Evolutionary conservation across 257 asterid genomes (phyloP), one percentile per base, ranked within the genome.

Genomic region (Capsicum chinense): DNA sequence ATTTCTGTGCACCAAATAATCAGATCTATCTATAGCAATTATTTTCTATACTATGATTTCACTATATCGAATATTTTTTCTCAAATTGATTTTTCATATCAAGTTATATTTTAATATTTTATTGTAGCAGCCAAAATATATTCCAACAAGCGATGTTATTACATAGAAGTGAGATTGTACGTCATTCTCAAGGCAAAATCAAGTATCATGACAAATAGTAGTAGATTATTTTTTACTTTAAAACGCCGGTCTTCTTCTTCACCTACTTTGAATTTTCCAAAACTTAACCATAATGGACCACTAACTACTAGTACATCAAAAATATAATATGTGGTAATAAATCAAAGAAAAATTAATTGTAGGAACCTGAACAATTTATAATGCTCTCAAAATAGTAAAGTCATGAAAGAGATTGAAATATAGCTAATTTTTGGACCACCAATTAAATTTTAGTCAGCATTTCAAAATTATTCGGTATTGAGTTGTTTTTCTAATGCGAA

Each of bases 271-370:
- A 76, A 6, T 50, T 52, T 50, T 50, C 44, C 58, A 3, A 52
- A 76, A 3, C 7, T 74, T 12, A 74, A 50, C 81, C 60, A 52
- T 3, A 54, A 54, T 78, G 64, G 82, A 54, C 64, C 48, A 78
- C 64, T 14, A 78, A 26, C 64, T 78, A 78, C 26, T 54, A 26
- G 2, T 26, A 78, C 63, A 78, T 26, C 0, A 76, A 26, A 76
- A 71, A 47, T 47, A 39, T 3, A 39, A 39, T 39, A 50, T 74
- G 47, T 74, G 60, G 62, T 52, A 21, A 21, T 52, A 50, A 15
- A 7, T 9, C 71, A 64, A 35, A 35, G 19, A 14, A 69, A 3
- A 16, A 68, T 37, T 35, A 68, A 68, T 37, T 68, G 12, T 37
- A 68, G 7, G 4, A 68, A 68, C 78, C 78, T 68, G 44, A 73